Evolutionary conservation across 2,329 filamentous ascomycete species (phyloP), one percentile per base, ranked within the genome.

Genomic region (Cladobotryum protrusum): DNA sequence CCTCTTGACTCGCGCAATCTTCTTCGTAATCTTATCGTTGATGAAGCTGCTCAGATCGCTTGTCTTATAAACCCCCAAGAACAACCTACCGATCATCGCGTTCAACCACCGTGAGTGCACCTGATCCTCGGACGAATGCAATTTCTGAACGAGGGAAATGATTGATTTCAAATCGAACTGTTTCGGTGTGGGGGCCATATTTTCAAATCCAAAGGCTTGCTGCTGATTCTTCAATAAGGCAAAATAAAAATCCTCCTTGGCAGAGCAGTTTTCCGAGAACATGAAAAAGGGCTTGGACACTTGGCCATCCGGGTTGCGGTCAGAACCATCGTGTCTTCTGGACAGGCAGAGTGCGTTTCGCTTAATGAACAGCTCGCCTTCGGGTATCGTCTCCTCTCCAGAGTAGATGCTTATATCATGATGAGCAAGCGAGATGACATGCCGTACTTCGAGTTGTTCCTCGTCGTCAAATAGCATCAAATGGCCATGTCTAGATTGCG

Each of bases 211-310:
- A 50, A 81, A 75, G 14, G 79, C 78, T 59, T 85, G 83, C 57
- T 90, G 85, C 63, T 95, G 87, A 56, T 91, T 95, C 59, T 85
- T 83, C 36, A 99, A 74, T 58, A 99, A 75, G 12, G 92, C 87
- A 68, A 96, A 92, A 67, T 99, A 99, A 69, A 99, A 97, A 65
- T 99, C 93, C 67, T 99, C 93, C 67, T 99, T 99, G 43, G 93
- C 89, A 0, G 91, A 96, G 65, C 89, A 89, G 61, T 95, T 96
- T 57, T 97, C 90, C 0, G 89, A 95, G 67, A 97, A 99, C 4
- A 99, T 75, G 63, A 85, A 97, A 70, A 96, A 97, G 0, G 93
- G 90, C 58, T 88, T 91, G 6, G 88, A 84, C 3, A 78, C 63
- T 33, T 73, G 74, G 35, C 67, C 72, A 55, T 84, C 81, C 3